Evolutionary conservation across 441 rosid genomes (phyloP), one percentile per base, ranked within the genome.

Genomic region (Hura crepitans): DNA sequence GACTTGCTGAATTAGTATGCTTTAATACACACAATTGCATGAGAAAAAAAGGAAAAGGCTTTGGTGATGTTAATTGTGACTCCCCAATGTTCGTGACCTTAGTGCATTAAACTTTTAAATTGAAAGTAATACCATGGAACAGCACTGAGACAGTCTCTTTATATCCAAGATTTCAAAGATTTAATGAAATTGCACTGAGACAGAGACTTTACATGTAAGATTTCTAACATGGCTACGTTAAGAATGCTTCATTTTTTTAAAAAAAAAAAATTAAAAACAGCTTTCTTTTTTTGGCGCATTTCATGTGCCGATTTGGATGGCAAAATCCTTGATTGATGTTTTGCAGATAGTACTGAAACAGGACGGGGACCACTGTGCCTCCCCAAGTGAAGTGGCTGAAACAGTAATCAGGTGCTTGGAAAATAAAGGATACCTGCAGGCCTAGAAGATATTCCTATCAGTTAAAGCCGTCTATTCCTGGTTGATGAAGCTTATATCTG

Each of bases 371-470:
- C 28, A 69, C 60, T 74, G 81, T 75, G 66, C 74, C 70, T 86
- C 89, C n/a, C 97, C 87, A 0, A 23, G 64, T 60, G 90, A 87
- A 27, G 81, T 90, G 92, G 92, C 92, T 33, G 90, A 86, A 75
- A 78, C 71, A 49, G 92, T 93, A 64, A 78, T 85, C 25, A 67
- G 86, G 28, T 89, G 84, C 80, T 76, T 93, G 82, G 88, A 87
- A 58, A 80, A 80, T 64, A 82, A 86, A 74, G 96, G 93, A 18
- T 89, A 81, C 79, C 82, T 87, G 73, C 78, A 71, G 42, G 85
- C 85, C 45, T 86, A 80, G 83, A 0, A 6, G 8, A 30, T 11
- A 4, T 30, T 8, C 2, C 22, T 45, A 15, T 7, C 27, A 8
- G 39, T 17, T 25, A 49, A 66, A 55, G 69, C 45, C 62, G 43